Evolutionary conservation across 2,329 filamentous ascomycete species (phyloP), one percentile per base, ranked within the genome.

Genomic region (Harringtonia aguacate): DNA sequence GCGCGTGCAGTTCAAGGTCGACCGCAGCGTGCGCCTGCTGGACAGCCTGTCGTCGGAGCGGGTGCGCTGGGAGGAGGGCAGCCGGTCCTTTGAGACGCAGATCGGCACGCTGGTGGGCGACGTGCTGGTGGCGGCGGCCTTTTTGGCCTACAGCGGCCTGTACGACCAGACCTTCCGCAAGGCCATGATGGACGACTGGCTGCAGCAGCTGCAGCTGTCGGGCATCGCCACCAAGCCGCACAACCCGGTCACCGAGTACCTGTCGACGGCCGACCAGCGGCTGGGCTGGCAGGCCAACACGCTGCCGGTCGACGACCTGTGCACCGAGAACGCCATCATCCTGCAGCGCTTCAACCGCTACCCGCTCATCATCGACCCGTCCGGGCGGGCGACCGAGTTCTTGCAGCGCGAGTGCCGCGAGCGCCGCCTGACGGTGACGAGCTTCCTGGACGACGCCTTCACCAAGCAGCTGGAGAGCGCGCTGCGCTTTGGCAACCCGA

Each of bases 131-230:
- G 92, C 92, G n/a, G 87, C 94, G 6, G 94, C 90, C 9, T 97
- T 97, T 74, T 73, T 98, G 50, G 92, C 94, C 14, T 98, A 98
- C 64, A 87, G 86, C 58, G 92, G 92, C 64, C 81, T 97, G 41
- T 98, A 95, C 60, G 92, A 98, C 60, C 94, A 98, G 60, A 92
- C 92, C 48, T 97, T 95, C 77, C 82, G 92, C 58, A 95, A 95
- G 67, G 81, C 83, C 9, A 95, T 98, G 88, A 79, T 92, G 65
- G 92, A 98, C 53, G 92, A 98, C 62, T 98, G 92, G 92, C 74
- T 92, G 49, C 81, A 94, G 56, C 92, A 98, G 63, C 78, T 98
- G 52, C 81, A 86, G 40, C 76, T 92, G 35, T 97, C 92, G n/a
- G 89, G 90, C 36, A 84, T 98, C 58, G 79, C 81, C 52, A 95